Evolutionary conservation across 306 rosid genomes (phyloP).

Genomic region (Quercus suber): DNA sequence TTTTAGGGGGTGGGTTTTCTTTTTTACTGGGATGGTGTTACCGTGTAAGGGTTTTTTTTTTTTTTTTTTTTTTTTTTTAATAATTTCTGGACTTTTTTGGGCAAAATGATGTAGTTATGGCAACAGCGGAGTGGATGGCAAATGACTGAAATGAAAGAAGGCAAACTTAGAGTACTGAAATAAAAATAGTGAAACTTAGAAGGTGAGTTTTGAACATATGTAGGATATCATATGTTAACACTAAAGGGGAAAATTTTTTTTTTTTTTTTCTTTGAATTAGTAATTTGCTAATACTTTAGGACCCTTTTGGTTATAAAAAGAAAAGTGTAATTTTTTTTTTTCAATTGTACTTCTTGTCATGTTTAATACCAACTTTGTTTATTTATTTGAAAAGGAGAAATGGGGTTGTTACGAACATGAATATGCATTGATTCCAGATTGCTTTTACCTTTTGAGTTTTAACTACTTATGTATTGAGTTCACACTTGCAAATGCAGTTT

Average conservation of each 20-base stretch:
- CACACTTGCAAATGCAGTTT: not conserved
- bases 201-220: not conserved
- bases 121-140: too few relatives aligned
- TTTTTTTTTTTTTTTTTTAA: too few relatives aligned
- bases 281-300: not conserved
- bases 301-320: not conserved
- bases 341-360: not conserved
- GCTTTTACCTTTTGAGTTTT: not conserved
- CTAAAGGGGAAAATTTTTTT: not conserved
- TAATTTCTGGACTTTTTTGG: too few relatives aligned
- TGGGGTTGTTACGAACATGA: not conserved
- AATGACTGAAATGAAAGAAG: too few relatives aligned
- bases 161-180: too few relatives aligned
- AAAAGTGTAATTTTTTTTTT: not conserved
- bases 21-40: too few relatives aligned
- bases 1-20: too few relatives aligned
- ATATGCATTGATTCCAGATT: not conserved
- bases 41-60: too few relatives aligned
- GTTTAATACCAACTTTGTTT: not conserved
- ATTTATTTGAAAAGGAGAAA: not conserved
- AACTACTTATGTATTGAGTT: not conserved
- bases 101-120: too few relatives aligned
- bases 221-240: not conserved
- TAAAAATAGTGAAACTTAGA: too few relatives aligned
- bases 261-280: not conserved